phyloP scores from a whole-genome alignment of 2,329 filamentous ascomycete species.

The Hypoxylon sp. region DNA sequence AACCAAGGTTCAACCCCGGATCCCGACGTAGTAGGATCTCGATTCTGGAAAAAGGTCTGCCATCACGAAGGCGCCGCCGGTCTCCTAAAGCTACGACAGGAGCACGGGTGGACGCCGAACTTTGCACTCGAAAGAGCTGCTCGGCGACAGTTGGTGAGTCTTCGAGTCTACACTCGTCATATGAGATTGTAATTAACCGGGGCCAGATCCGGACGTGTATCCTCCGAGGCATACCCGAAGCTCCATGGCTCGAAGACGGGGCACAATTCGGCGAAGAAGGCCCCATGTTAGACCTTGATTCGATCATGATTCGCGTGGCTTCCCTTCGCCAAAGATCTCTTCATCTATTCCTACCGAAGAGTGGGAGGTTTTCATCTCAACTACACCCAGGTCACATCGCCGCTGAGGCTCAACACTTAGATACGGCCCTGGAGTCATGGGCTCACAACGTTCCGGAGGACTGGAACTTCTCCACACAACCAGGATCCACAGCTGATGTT shows the following conservation, averaged over 20 bases:
- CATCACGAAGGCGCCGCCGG: conserved; percentile 21
- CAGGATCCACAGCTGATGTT: neutral
- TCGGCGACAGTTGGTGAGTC: conserved; percentile 28
- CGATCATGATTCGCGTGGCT: conserved; percentile 31
- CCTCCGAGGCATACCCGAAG: conserved; percentile 26
- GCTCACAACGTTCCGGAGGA: conserved; percentile 17
- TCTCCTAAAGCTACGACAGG: conserved; percentile 26
- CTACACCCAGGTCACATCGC: conserved; percentile 16
- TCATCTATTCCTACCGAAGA: conserved; percentile 30
- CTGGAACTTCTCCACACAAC: conserved; percentile 16
- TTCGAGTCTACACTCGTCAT: neutral
- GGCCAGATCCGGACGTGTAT: conserved; percentile 30
- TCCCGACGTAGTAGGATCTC: conserved; percentile 21
- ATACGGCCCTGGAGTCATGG: conserved; percentile 28
- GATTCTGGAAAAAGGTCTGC: conserved; percentile 23
- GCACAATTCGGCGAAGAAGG: conserved; percentile 30
- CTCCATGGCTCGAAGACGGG: conserved; percentile 23
- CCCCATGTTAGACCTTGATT: conserved; percentile 26
- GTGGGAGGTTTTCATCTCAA: conserved; percentile 26
- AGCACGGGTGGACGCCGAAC: conserved; percentile 24
- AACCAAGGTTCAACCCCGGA: neutral
- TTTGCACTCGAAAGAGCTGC: conserved; percentile 25
- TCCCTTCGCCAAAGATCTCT: conserved; percentile 25
- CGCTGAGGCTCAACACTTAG: conserved; percentile 24
- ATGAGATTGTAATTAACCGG: conserved; percentile 1